Percentiles rank a stretch among this genome's conserved stretches.
Evolutionary conservation across 2,329 filamentous ascomycete genomes (phyloP).

Genomic region (Fonsecaea erecta): DNA sequence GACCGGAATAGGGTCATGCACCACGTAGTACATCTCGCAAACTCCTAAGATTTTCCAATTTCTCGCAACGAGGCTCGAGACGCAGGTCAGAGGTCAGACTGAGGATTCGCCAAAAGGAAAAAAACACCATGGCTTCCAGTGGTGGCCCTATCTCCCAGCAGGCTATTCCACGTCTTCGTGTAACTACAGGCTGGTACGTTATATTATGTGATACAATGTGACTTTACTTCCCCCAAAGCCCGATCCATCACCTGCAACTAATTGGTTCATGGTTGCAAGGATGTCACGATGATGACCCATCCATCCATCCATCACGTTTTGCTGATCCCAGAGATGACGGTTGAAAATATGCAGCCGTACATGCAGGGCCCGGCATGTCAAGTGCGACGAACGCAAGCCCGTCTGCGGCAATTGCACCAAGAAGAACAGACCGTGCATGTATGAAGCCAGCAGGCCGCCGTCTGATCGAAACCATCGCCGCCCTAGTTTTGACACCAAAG

Average conservation of each 20-base stretch:
- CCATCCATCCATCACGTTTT: background rate
- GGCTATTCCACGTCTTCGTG: background rate
- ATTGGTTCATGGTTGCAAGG: background rate
- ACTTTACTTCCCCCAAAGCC: background rate
- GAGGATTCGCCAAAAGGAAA: too few species aligned
- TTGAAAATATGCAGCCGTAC: constrained; percentile 4
- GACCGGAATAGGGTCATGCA: too few species aligned
- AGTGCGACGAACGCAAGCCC: constrained; percentile 8
- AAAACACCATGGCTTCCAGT: background rate
- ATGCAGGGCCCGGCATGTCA: constrained; percentile 2
- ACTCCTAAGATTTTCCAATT: background rate
- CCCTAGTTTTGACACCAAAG: background rate
- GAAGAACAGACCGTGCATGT: constrained; percentile 6
- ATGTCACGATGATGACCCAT: background rate
- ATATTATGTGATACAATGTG: too few species aligned
- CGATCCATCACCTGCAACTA: too few species aligned
- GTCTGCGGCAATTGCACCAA: constrained; percentile 4
- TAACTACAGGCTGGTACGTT: background rate
- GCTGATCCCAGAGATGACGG: background rate
- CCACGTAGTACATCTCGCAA: background rate
- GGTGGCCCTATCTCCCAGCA: background rate
- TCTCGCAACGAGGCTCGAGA: constrained; percentile 2
- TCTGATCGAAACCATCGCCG: background rate
- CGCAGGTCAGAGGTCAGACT: background rate
- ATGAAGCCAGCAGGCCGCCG: background rate